Percentiles rank a stretch among this genome's conserved stretches.
Evolutionary conservation across 371 early-diverging fungal species (phyloP).

Genomic region (Haplosporangium sp.): DNA sequence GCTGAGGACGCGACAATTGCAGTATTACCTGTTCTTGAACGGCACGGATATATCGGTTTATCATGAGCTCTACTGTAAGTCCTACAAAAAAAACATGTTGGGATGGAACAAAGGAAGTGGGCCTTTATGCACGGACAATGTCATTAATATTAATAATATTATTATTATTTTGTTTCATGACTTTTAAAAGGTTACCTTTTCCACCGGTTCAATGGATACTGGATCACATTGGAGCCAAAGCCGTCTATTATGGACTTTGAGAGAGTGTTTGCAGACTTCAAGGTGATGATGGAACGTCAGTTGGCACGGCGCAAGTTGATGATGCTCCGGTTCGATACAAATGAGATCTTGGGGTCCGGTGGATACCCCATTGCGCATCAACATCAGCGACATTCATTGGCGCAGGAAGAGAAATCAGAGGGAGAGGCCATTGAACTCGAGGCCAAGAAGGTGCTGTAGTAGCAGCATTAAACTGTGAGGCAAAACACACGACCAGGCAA

Average conservation of each 20-base stretch:
- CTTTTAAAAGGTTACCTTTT: conserved; percentile 69
- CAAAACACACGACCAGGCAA: too few species aligned
- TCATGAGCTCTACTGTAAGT: conserved; percentile 80
- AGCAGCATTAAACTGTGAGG: too few species aligned
- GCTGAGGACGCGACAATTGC: conserved; percentile 73
- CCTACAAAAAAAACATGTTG: not conserved
- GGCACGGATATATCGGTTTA: conserved; percentile 65
- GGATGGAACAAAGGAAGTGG: not conserved
- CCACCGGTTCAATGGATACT: conserved; percentile 73
- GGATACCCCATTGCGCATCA: conserved; percentile 12
- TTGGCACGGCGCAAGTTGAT: conserved; percentile 42
- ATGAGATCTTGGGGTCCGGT: conserved; percentile 17
- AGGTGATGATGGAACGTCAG: conserved; percentile 44
- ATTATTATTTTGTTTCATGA: not conserved
- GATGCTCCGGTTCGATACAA: conserved; percentile 37
- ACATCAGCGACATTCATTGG: conserved; percentile 3
- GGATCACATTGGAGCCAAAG: conserved; percentile 68
- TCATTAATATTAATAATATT: not conserved
- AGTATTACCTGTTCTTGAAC: conserved; percentile 70
- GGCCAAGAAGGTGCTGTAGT: conserved; percentile 17
- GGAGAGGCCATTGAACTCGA: conserved; percentile 25
- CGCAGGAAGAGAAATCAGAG: conserved; percentile 1
- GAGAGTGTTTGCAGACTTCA: conserved; percentile 69
- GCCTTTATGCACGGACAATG: too few species aligned
- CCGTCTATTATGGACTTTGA: conserved; percentile 84